Conservation (phyloP, 2,329 filamentous ascomycete species). For the Botryotinia calthae region DNA sequence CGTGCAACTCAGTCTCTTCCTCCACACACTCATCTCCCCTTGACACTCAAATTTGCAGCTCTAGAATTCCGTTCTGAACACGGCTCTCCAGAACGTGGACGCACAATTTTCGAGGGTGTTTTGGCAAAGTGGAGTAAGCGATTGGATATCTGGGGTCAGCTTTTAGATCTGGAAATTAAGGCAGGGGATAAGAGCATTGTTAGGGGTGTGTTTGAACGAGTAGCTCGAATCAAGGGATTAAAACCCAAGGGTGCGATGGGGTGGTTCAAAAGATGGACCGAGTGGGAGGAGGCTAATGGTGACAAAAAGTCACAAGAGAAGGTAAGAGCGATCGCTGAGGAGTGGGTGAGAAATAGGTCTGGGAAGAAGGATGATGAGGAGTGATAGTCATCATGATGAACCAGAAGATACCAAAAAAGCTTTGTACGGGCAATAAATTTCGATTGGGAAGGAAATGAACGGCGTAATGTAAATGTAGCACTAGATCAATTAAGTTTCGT, state of each 20-base stretch:
- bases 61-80: constrained; percentile 84
- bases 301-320: constrained; percentile 67
- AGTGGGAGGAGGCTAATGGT: constrained; percentile 78
- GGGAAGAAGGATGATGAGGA: constrained; percentile 35
- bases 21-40: constrained; percentile 59
- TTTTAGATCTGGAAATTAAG: constrained; percentile 77
- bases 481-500: constrained; percentile 5
- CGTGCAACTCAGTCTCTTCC: constrained; percentile 84
- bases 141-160: constrained; percentile 88
- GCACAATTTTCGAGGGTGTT: constrained; percentile 90
- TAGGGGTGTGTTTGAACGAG: constrained; percentile 78
- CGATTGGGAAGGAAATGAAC: background rate
- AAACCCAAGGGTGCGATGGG: constrained; percentile 81
- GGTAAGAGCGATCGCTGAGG: constrained; percentile 67
- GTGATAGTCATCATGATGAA: constrained; percentile 6
- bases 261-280: constrained; percentile 89
- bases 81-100: constrained; percentile 84
- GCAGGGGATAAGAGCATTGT: constrained; percentile 59
- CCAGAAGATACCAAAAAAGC: constrained; percentile 15
- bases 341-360: constrained; percentile 59
- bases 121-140: constrained; percentile 83
- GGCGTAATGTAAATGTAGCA: constrained; percentile 9
- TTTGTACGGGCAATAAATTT: background rate
- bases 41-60: constrained; percentile 84
- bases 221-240: constrained; percentile 64